phyloP scores from a whole-genome alignment of 2,329 filamentous ascomycete species.

The Nothopassalora personata region DNA sequence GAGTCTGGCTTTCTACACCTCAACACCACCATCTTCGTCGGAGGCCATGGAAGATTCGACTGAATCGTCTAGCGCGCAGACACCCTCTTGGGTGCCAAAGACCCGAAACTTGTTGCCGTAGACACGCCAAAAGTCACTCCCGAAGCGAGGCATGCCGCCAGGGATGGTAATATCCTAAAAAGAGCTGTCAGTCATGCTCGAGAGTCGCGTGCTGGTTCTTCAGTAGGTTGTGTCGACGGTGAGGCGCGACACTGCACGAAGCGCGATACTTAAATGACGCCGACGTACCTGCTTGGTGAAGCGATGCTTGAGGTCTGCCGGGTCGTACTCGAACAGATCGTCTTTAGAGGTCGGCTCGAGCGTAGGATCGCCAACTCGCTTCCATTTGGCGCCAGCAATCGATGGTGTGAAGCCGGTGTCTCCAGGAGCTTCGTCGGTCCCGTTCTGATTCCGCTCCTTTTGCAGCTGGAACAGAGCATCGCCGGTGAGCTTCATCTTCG shows the following conservation, averaged over 20 bases:
- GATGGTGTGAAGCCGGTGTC: slow-evolving; percentile 26
- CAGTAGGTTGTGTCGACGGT: too few relatives aligned
- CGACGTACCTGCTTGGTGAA: slow-evolving; percentile 4
- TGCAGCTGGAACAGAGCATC: not conserved
- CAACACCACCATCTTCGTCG: slow-evolving; percentile 10
- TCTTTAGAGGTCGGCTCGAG: slow-evolving; percentile 18
- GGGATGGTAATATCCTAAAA: slow-evolving; percentile 28
- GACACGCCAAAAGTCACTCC: slow-evolving; percentile 50
- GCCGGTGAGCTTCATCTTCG: slow-evolving; percentile 12
- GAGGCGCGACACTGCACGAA: too few relatives aligned
- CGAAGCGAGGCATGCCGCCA: slow-evolving; percentile 46
- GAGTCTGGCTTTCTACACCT: slow-evolving; percentile 1
- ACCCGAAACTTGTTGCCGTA: slow-evolving; percentile 57
- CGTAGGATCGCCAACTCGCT: slow-evolving; percentile 26
- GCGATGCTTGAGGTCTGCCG: slow-evolving; percentile 20
- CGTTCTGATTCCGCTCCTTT: slow-evolving; percentile 6
- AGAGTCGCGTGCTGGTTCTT: too few relatives aligned
- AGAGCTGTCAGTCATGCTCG: too few relatives aligned
- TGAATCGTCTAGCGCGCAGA: slow-evolving; percentile 32
- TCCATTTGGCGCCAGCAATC: slow-evolving; percentile 25
- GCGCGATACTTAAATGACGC: too few relatives aligned
- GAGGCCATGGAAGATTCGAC: not conserved
- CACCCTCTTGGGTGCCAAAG: slow-evolving; percentile 54
- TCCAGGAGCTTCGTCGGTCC: slow-evolving; percentile 5
- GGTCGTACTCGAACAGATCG: slow-evolving; percentile 25